Evolutionary conservation across 2,329 filamentous ascomycete species (phyloP).

Genomic region (Aspergillus uvarum): DNA sequence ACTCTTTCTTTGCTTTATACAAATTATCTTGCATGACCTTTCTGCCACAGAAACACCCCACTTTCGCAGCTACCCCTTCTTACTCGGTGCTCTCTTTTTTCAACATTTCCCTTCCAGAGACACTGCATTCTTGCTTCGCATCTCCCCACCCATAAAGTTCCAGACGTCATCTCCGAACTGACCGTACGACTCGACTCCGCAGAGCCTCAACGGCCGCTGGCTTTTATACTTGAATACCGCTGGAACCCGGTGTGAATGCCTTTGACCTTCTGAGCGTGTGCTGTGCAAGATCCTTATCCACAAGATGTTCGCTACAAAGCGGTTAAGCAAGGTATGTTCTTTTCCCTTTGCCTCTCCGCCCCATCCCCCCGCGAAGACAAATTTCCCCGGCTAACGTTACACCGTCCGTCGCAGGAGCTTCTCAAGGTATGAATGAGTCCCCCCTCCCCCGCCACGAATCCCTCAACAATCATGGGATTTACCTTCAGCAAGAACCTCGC

Average conservation of each 20-base stretch:
- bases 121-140: conserved; percentile 2
- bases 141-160: conserved; percentile 15
- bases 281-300: not conserved
- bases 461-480: not conserved
- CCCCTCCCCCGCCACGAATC: not conserved
- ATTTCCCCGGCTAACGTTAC: conserved; percentile 23
- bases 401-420: conserved; percentile 48
- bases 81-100: not conserved
- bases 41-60: not conserved
- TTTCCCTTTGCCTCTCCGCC: not conserved
- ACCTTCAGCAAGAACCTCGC: not conserved
- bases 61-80: not conserved
- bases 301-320: conserved; percentile 53
- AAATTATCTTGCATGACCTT: not conserved
- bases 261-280: not conserved
- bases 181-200: not conserved
- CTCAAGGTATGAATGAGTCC: conserved; percentile 47
- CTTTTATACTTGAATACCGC: not conserved
- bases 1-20: not conserved
- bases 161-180: conserved; percentile 22
- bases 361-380: not conserved
- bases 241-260: too few relatives aligned
- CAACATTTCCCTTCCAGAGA: not conserved
- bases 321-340: conserved; percentile 45
- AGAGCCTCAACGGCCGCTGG: not conserved